Base-by-base conservation (phyloP, 2,329 filamentous ascomycete genomes). In the Neoscytalidium dimidiatum region DNA sequence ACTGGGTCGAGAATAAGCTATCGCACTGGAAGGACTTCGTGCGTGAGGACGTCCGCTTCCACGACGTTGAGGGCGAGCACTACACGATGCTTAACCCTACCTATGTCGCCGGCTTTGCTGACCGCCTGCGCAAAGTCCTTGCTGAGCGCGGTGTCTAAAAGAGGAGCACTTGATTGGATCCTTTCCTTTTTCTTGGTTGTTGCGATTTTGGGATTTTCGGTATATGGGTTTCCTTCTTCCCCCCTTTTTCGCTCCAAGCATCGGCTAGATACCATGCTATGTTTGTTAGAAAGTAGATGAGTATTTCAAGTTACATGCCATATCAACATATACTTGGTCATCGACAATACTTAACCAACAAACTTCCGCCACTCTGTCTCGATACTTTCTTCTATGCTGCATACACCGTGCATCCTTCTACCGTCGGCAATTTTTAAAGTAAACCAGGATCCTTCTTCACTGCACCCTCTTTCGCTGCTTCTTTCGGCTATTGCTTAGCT, bases 1-100 rank as follows among this genome's bases (percentile, higher is more conserved):
- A 77, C 35, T 79, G 74, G 75, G 35, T 75, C 17, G 56, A 66
- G 6, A 68, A 66, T 1, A 68, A 70, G 51, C 46, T 73, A 62
- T 64, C 57, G 17, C 53, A 64, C 11, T 73, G 71, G 71, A 52
- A 33, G 17, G 66, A 71, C n/a, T 72, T 71, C 46, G 35, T 43
- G 21, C 33, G 64, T 13, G 57, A 35, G 8, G 63, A 67, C 11
- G 48, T 66, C 5, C 56, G 51, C 13, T 67, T 71, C 29, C 66
- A 68, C 26, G 64, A 69, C 14, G 66, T 69, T 7, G 67, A 56
- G 7, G 70, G 71, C 1, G 64, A 64, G 38, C 71, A 73, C 60
- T 70, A 69, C 41, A 71, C 68, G 7, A 71, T 71, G 69, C 56
- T 71, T 14, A 64, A 65, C 31, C 29, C 52, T 19, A 58, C 69